Percentiles rank a stretch among this genome's conserved stretches.
Evolutionary conservation across 1,139 yeast genomes (phyloP).

Genomic region (Yamadazyma songkhlaensis): DNA sequence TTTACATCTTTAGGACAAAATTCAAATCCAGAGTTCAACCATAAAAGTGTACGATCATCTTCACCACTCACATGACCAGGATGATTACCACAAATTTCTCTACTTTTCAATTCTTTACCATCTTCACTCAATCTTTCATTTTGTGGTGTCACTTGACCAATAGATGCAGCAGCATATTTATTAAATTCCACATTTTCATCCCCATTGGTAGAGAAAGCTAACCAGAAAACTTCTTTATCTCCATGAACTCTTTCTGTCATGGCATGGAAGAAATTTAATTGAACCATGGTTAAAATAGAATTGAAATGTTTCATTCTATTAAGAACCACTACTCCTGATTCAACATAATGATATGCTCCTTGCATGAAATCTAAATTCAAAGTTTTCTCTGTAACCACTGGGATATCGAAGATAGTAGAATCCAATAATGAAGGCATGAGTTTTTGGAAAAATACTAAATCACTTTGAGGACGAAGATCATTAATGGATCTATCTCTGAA

Average conservation of each 20-base stretch:
- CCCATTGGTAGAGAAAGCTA: slow-evolving; percentile 32
- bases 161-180: slow-evolving; percentile 25
- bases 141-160: slow-evolving; percentile 26
- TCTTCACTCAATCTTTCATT: slow-evolving; percentile 18
- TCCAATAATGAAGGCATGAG: slow-evolving; percentile 30
- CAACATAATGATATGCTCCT: slow-evolving; percentile 31
- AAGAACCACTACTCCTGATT: slow-evolving; percentile 30
- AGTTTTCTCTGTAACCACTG: slow-evolving; percentile 24
- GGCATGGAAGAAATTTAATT: slow-evolving; percentile 25
- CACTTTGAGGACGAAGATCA: slow-evolving; percentile 24
- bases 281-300: slow-evolving; percentile 26
- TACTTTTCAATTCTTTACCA: slow-evolving; percentile 19
- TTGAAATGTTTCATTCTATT: slow-evolving; percentile 27
- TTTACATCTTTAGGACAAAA: slow-evolving; percentile 29
- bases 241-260: slow-evolving; percentile 26
- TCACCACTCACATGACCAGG: slow-evolving; percentile 41
- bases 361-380: slow-evolving; percentile 21
- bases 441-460: slow-evolving; percentile 24
- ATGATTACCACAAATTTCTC: slow-evolving; percentile 42
- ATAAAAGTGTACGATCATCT: slow-evolving; percentile 26
- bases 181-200: slow-evolving; percentile 31
- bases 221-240: slow-evolving; percentile 36
- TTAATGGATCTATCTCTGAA: slow-evolving; percentile 31
- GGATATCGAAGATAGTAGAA: slow-evolving; percentile 28
- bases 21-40: slow-evolving; percentile 35